These are phyloP conservation scores for Deuterostichococcus epilithicus DNA, from an alignment of 139 green algal genomes.

Conservation along the genomic window DNA sequence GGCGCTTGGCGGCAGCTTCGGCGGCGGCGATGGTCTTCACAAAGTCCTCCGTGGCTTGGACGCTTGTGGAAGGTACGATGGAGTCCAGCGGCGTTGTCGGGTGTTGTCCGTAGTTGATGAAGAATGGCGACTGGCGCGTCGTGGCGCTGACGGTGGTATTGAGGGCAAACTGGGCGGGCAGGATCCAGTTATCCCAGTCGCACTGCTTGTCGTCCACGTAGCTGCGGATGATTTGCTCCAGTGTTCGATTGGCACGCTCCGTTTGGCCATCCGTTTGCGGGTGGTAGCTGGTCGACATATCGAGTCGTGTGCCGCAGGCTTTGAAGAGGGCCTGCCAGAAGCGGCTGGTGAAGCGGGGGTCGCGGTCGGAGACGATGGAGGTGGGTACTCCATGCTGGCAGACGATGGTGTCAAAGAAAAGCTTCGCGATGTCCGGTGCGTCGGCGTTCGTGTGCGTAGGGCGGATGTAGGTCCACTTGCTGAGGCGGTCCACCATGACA, in stretches of 20 bases:
- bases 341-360: conserved; percentile 16
- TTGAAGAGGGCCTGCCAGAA: conserved; percentile 34
- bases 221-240: conserved; percentile 52
- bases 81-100: conserved; percentile 18
- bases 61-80: not conserved
- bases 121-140: conserved; percentile 32
- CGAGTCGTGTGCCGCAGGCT: conserved; percentile 9
- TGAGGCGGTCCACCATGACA: conserved; percentile 35
- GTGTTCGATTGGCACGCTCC: conserved; percentile 47
- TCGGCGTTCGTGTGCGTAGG: not conserved
- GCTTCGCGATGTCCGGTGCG: not conserved
- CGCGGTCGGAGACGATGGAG: conserved; percentile 31
- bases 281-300: conserved; percentile 29
- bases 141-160: conserved; percentile 31
- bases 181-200: conserved; percentile 44
- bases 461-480: conserved; percentile 37
- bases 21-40: not conserved
- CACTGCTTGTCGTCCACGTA: conserved; percentile 25
- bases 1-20: not conserved
- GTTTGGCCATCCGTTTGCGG: conserved; percentile 71
- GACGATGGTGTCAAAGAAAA: conserved; percentile 31
- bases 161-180: conserved; percentile 43
- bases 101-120: too few species aligned
- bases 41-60: not conserved
- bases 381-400: conserved; percentile 20